These are phyloP conservation scores for Phoenix roebelenii DNA, from an alignment of 176 grass and related monocot genomes.

Conservation along the genomic window DNA sequence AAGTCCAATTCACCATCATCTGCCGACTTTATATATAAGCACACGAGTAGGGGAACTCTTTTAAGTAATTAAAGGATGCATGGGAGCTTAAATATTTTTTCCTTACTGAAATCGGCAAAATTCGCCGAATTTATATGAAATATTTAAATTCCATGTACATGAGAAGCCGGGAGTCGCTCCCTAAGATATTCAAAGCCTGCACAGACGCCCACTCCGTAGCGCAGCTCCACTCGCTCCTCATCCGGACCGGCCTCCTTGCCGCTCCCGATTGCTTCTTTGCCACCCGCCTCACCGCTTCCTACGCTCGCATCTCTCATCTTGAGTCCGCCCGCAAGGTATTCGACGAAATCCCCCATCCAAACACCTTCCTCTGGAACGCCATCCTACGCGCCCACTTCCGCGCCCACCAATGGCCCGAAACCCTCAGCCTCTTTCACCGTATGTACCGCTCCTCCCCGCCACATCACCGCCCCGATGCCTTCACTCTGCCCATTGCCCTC, in stretches of 20 bases:
- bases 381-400: slow-evolving; percentile 46
- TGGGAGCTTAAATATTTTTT: no score
- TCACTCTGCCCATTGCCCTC: slow-evolving; percentile 38
- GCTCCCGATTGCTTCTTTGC: slow-evolving; percentile 6
- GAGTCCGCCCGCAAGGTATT: neutral
- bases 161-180: neutral
- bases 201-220: neutral
- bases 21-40: no score
- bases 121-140: no score
- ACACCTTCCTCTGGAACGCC: slow-evolving; percentile 36
- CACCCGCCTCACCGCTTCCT: slow-evolving; percentile 3
- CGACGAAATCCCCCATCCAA: slow-evolving; percentile 4
- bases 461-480: slow-evolving; percentile 19
- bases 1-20: no score
- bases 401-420: slow-evolving; percentile 30
- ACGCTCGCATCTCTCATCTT: neutral
- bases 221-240: slow-evolving; percentile 8
- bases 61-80: no score
- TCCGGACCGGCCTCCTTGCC: neutral
- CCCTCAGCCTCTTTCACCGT: slow-evolving; percentile 14
- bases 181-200: neutral
- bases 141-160: neutral
- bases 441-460: slow-evolving; percentile 14
- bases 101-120: no score
- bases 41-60: no score